Evolutionary conservation across 441 rosid genomes (phyloP).

Genomic region (Gossypium davidsonii): DNA sequence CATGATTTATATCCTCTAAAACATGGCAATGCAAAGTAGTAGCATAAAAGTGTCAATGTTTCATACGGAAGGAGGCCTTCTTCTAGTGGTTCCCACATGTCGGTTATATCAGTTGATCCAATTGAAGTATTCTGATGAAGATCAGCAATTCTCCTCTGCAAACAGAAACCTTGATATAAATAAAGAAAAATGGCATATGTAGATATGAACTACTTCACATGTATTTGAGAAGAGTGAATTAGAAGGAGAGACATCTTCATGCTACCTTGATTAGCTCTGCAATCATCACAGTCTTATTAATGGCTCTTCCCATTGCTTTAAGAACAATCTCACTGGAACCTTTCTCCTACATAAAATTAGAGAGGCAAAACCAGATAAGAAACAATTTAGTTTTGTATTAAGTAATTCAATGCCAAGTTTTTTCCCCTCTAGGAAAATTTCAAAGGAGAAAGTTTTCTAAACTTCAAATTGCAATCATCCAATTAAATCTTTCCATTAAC

Average conservation of each 20-base stretch:
- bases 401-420: neutral
- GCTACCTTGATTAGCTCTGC: slow-evolving; percentile 41
- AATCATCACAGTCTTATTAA: slow-evolving; percentile 40
- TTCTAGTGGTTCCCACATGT: slow-evolving; percentile 47
- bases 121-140: slow-evolving; percentile 37
- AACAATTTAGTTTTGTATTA: neutral
- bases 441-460: neutral
- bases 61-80: slow-evolving; percentile 48
- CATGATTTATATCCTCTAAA: neutral
- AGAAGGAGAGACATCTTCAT: neutral
- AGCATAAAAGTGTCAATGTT: neutral
- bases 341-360: slow-evolving; percentile 25
- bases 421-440: neutral
- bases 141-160: slow-evolving; percentile 40
- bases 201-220: neutral
- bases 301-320: slow-evolving; percentile 49
- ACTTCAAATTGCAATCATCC: neutral
- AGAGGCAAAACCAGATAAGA: neutral
- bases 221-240: neutral
- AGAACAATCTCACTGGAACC: slow-evolving; percentile 38
- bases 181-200: neutral
- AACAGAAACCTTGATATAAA: neutral
- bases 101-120: slow-evolving; percentile 39
- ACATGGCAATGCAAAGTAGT: neutral
- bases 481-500: neutral